phyloP scores from a whole-genome alignment of 805 yeast genomes.

The Maudiozyma barnettii region DNA sequence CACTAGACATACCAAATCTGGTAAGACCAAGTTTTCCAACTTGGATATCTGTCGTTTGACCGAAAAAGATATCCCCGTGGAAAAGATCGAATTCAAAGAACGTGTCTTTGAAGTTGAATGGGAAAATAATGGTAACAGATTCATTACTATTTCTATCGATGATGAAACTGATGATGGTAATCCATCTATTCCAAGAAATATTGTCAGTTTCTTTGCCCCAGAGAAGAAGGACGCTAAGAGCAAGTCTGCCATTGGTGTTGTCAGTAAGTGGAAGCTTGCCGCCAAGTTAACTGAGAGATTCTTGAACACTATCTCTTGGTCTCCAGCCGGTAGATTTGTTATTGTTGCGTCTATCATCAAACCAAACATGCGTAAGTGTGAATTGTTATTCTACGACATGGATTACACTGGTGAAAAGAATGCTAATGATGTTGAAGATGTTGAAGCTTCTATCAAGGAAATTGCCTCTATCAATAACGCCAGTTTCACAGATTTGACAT shows the following conservation, averaged over 20 bases:
- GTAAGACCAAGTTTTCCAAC: constrained; percentile 83
- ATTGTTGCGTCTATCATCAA: constrained; percentile 40
- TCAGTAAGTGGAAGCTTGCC: constrained; percentile 51
- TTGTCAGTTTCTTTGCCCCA: constrained; percentile 71
- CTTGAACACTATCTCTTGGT: constrained; percentile 70
- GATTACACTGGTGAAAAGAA: constrained; percentile 65
- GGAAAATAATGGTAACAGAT: constrained; percentile 91
- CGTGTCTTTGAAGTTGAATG: constrained; percentile 81
- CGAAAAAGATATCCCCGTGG: constrained; percentile 91
- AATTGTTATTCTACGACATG: constrained; percentile 76
- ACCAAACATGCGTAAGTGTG: constrained; percentile 43
- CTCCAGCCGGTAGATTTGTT: constrained; percentile 88
- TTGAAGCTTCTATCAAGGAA: constrained; percentile 48
- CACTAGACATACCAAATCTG: constrained; percentile 92
- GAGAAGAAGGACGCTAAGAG: constrained; percentile 49
- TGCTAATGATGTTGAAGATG: constrained; percentile 32
- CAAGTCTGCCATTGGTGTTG: constrained; percentile 30
- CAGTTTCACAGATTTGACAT: constrained; percentile 73
- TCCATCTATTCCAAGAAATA: constrained; percentile 56
- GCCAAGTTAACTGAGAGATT: constrained; percentile 51
- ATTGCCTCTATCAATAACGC: constrained; percentile 55
- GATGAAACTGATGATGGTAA: constrained; percentile 40
- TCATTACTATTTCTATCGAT: constrained; percentile 62
- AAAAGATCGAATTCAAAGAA: constrained; percentile 86
- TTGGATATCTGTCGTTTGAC: constrained; percentile 81